These are phyloP conservation scores for Aspergillus sp. DNA, from an alignment of 2,329 filamentous ascomycete genomes.

Conservation along the genomic window DNA sequence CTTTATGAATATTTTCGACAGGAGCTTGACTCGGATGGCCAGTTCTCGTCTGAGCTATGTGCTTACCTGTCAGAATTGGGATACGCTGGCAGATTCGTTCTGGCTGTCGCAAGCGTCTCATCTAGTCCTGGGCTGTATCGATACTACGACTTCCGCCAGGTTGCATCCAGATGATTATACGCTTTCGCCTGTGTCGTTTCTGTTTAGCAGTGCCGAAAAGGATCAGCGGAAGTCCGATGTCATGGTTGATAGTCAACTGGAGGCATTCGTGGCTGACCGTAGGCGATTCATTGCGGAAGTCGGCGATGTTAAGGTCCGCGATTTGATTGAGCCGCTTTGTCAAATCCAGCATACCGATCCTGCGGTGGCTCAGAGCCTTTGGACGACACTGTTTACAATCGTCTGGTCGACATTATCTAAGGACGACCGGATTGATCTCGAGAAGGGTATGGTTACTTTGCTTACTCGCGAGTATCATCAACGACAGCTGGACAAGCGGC, in stretches of 20 bases:
- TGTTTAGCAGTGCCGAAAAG: slow-evolving; percentile 65
- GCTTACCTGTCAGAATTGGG: slow-evolving; percentile 90
- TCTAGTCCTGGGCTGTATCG: slow-evolving; percentile 80
- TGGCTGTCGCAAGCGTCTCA: slow-evolving; percentile 96
- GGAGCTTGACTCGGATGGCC: slow-evolving; percentile 84
- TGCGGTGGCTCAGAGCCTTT: slow-evolving; percentile 76
- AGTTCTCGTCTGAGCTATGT: slow-evolving; percentile 85
- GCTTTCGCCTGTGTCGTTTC: slow-evolving; percentile 61
- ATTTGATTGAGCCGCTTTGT: slow-evolving; percentile 79
- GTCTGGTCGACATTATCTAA: slow-evolving; percentile 83
- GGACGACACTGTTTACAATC: slow-evolving; percentile 83
- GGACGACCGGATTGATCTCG: slow-evolving; percentile 82
- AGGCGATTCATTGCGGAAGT: slow-evolving; percentile 77
- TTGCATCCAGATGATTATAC: slow-evolving; percentile 79
- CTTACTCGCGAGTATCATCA: slow-evolving; percentile 94
- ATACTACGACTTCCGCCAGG: slow-evolving; percentile 70
- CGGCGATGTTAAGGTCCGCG: slow-evolving; percentile 75
- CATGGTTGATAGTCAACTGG: slow-evolving; percentile 75
- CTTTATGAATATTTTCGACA: slow-evolving; percentile 94
- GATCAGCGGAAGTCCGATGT: slow-evolving; percentile 56
- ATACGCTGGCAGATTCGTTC: slow-evolving; percentile 86
- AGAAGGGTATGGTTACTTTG: slow-evolving; percentile 81
- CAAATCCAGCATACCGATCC: slow-evolving; percentile 88
- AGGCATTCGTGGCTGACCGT: slow-evolving; percentile 68
- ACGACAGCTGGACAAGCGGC: slow-evolving; percentile 85